These are phyloP conservation scores for Anthostomella pinea DNA, from an alignment of 2,329 filamentous ascomycete species.

Conservation along the genomic window DNA sequence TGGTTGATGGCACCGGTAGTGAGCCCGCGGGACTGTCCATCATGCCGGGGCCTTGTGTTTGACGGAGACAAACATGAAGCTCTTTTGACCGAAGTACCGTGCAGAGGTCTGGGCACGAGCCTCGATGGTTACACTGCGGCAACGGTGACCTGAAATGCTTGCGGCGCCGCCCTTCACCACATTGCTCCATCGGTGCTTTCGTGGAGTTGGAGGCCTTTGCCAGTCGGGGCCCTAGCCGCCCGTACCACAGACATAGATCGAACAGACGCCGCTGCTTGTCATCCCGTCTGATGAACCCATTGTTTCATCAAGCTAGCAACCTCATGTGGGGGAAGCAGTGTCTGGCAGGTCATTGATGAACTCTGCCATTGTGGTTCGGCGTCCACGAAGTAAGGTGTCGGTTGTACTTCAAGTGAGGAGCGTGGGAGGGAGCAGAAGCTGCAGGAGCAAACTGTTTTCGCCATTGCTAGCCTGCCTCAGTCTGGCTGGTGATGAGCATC, in stretches of 20 bases:
- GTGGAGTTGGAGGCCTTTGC: conserved; percentile 2
- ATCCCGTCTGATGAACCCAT: conserved; percentile 11
- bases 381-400: too few species aligned
- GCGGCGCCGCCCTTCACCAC: conserved; percentile 8
- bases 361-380: too few species aligned
- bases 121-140: conserved; percentile 8
- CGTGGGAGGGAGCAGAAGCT: too few species aligned
- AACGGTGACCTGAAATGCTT: conserved; percentile 5
- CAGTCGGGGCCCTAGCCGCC: conserved; percentile 19
- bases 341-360: background rate
- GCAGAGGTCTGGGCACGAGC: conserved; percentile 3
- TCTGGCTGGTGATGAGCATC: too few species aligned
- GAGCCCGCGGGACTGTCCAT: conserved; percentile 4
- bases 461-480: too few species aligned
- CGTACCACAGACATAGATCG: conserved; percentile 18
- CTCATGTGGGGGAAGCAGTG: conserved; percentile 18
- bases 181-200: conserved; percentile 2
- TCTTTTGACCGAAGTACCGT: conserved; percentile 12
- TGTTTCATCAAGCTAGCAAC: conserved; percentile 17
- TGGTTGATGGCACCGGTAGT: too few species aligned
- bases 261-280: conserved; percentile 14
- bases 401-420: too few species aligned
- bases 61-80: conserved; percentile 15
- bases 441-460: too few species aligned
- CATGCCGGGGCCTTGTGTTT: conserved; percentile 6